Base-by-base conservation (phyloP, 2,329 filamentous ascomycete species). In the Trichoderma sp. region DNA sequence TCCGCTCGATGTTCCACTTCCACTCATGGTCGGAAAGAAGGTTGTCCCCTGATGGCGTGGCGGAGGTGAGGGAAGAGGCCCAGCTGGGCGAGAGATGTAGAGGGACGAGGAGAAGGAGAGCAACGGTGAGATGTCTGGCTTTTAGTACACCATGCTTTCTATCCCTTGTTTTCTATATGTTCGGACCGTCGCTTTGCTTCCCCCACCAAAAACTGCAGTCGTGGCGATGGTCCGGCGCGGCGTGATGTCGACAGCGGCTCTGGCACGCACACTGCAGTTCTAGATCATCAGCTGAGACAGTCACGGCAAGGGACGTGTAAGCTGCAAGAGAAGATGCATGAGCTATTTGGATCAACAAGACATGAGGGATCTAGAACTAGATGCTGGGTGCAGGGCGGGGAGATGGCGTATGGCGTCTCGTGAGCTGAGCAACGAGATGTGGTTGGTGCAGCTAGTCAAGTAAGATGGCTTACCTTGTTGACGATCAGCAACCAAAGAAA, bases 11-110 rank as follows among this genome's bases (percentile, higher is more conserved):
- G 71, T 73, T 36, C 71, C 39, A 20, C 81, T 65, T 36, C 71
- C 32, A 20, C 81, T 65, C 84, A 85, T 85, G 71, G 73, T 73
- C 66, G 63, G 26, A 30, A 30, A 59, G 28, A 30, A 50, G 26
- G 55, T 4, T 68, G 15, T n/a, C 39, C 30, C 53, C 53, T 58
- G 28, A 39, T 47, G 28, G 43, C 30, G 47, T 23, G 20, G 17
- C 43, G 43, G 20, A 9, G 50, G 65, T 23, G 26, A 70, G 34
- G 9, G 30, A 68, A 72, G 68, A 67, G 39, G 69, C 64, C 72
- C 68, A 13, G 32, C 26, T 26, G 23, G 61, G 26, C 30, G 13
- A 26, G 63, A 34, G 32, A 47, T 39, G 63, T 11, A 53, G 32
- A 43, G 63, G 50, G 34, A 23, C 9, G 20, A 13, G 26, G 23